Conservation (phyloP, 148 eudicot genomes). For the Camellia lanceoleosa region DNA sequence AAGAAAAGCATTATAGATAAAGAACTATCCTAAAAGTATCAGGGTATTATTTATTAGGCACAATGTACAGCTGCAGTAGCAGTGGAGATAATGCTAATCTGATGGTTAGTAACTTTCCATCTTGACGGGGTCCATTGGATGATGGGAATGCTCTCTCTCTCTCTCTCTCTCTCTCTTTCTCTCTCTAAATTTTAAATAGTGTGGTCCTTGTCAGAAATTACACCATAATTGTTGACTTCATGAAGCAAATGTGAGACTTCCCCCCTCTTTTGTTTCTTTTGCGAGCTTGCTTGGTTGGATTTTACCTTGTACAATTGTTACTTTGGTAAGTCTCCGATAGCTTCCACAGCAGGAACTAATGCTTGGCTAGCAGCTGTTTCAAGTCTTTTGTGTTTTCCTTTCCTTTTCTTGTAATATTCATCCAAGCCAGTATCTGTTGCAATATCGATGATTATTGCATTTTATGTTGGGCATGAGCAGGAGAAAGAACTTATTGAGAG, state of each 20-base stretch:
- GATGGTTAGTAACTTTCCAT: not conserved
- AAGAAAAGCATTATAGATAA: too few species aligned
- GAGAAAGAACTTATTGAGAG: conserved; percentile 93
- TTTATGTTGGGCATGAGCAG: conserved; percentile 29
- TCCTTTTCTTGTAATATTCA: not conserved
- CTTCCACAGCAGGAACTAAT: not conserved
- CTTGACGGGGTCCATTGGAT: not conserved
- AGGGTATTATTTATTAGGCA: not conserved
- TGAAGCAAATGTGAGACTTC: not conserved
- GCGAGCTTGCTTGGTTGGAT: not conserved
- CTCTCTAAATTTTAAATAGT: not conserved
- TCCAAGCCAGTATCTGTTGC: not conserved
- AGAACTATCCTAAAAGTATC: too few species aligned
- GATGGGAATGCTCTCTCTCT: not conserved
- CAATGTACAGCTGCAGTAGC: not conserved
- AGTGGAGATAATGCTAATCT: not conserved
- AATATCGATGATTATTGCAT: not conserved
- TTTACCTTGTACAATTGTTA: not conserved
- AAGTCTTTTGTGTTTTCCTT: not conserved
- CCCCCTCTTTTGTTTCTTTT: not conserved
- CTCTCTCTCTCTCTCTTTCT: too few species aligned
- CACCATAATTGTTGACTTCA: not conserved
- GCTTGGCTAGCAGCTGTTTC: not conserved
- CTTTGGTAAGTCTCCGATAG: not conserved
- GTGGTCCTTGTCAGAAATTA: not conserved